These are phyloP conservation scores for Mortierella sp. DNA, from an alignment of 371 early-diverging fungal species.

Conservation along the genomic window DNA sequence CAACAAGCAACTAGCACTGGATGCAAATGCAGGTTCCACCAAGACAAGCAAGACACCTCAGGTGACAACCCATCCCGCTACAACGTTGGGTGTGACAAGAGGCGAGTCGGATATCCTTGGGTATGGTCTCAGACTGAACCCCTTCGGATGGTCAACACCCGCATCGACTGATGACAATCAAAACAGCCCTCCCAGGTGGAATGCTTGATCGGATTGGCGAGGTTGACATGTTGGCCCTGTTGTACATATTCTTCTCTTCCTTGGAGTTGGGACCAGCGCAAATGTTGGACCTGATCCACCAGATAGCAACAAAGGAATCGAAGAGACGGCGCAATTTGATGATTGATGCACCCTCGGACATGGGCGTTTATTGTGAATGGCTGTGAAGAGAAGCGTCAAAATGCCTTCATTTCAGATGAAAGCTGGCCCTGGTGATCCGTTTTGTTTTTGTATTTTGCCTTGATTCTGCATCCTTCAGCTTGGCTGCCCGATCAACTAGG, in stretches of 20 bases:
- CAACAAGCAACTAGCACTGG: neutral
- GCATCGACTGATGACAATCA: conserved; percentile 9
- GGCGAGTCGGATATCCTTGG: conserved; percentile 38
- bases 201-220: too few species aligned
- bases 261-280: too few species aligned
- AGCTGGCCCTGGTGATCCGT: conserved; percentile 41
- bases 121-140: conserved; percentile 43
- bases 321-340: too few species aligned
- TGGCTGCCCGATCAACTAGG: conserved; percentile 76
- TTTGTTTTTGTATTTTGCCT: conserved; percentile 39
- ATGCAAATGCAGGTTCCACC: neutral
- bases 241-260: too few species aligned
- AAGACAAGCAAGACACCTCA: neutral
- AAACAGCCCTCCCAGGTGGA: neutral
- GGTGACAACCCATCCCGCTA: neutral
- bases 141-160: conserved; percentile 36
- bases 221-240: neutral
- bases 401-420: conserved; percentile 35
- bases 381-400: too few species aligned
- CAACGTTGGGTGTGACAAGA: neutral
- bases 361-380: too few species aligned
- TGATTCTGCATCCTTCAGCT: conserved; percentile 56
- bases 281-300: too few species aligned
- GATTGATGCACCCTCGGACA: too few species aligned
- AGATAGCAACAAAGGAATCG: too few species aligned